Evolutionary conservation across 1,284 basidiomycete genomes (phyloP), one percentile per base, ranked within the genome.

Genomic region (Mycena citricolor): DNA sequence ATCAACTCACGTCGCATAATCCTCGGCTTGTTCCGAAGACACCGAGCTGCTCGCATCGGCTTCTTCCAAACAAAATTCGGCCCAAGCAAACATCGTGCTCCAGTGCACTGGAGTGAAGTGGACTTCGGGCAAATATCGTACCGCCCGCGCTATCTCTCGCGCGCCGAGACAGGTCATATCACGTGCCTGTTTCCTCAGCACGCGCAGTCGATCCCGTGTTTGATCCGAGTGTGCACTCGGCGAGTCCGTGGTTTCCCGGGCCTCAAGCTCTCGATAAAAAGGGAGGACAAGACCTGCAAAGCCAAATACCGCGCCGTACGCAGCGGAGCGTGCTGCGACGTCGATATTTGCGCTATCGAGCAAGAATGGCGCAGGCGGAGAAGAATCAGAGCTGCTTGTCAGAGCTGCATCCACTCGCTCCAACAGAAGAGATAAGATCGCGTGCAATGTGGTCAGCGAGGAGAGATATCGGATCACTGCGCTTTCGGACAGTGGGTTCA

Each of bases 211-310:
- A 10, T 20, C 30, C 3, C 30, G 20, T 19, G 30, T 36, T 30
- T 21, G n/a, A n/a, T n/a, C n/a, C 8, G 21, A 7, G 36, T 26
- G 12, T 17, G 14, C 7, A 36, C 16, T n/a, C n/a, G n/a, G n/a
- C 4, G 21, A 13, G 8, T 17, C 24, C 17, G 13, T 5, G 20
- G 29, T 12, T 14, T 19, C 42, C 8, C 48, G 38, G 4, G 23
- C n/a, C n/a, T 29, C 33, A 11, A 47, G 49, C 34, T 51, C 49
- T 29, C 28, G 37, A 22, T 47, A 24, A 5, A 51, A 14, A 2
- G 44, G 25, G 4, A 43, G 28, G 0, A 23, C 36, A 17, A 51
- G 36, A 5, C 19, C 24, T 0, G 37, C 17, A 22, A 43, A 47
- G n/a, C n/a, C 41, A 12, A 25, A 22, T 13, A 20, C 17, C 19